Base-by-base conservation (phyloP, 192 early-diverging fungal genomes). In the Coemansia sp. region DNA sequence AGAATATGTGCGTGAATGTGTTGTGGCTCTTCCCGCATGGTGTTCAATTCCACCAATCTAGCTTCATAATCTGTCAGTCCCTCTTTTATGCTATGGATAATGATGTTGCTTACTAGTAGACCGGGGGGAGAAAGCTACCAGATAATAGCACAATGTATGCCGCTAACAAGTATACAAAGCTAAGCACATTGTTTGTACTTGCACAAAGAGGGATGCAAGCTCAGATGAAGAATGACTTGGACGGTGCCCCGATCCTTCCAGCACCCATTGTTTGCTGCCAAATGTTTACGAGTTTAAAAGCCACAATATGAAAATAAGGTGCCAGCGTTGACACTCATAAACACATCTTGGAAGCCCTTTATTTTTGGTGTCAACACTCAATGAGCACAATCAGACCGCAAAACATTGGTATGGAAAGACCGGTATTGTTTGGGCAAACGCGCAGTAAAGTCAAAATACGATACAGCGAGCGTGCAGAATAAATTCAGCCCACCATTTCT, bases 391-490 rank as follows among this genome's bases (percentile, higher is more conserved):
- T 32, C 32, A 32, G 32, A 32, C 32, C 32, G 32, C 32, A 32
- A 32, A 32, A 2, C 32, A 32, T 32, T 32, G 32, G 32, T 32
- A 32, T 32, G 32, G 32, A 32, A 49, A 18, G 13, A 4, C 48
- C 48, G 16, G 7, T 18, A 19, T 49, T 49, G 48, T 54, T 54
- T 22, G 22, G 11, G 51, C 26, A 9, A 54, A 54, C 26, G 51
- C 51, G 26, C 51, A 54, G 51, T 54, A 54, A 22, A 54, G 51
- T 26, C 51, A 54, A 54, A 54, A 26, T 22, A 54, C 21, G 8
- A 54, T 9, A 22, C 21, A 54, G 15, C 8, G 8, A 16, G 51
- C 51, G 15, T 54, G 10, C 51, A 22, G 19, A 21, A 52, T 52
- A 52, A 52, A 52, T 52, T 22, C 49, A 52, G 21, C 49, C 18